Conservation (phyloP, 331 rosid species). For the Malus hybrid region DNA sequence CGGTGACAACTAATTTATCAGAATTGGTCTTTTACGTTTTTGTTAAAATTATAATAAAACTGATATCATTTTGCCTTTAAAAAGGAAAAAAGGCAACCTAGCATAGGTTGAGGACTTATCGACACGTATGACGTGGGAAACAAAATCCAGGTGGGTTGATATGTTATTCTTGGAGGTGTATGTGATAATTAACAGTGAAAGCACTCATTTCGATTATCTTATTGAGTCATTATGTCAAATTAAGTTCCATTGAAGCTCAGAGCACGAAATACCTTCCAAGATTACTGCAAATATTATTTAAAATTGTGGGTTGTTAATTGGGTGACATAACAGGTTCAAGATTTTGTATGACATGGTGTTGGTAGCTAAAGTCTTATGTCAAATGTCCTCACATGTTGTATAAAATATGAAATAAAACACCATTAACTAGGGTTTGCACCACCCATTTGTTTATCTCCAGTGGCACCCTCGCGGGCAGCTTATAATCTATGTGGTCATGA, state of each 20-base stretch:
- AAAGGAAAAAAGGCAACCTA: neutral
- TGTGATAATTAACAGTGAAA: neutral
- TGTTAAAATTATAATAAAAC: too few relatives aligned
- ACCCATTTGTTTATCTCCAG: neutral
- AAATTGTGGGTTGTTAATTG: neutral
- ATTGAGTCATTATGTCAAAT: neutral
- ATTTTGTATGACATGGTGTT: neutral
- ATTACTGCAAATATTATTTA: neutral
- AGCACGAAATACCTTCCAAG: neutral
- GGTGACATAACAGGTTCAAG: conserved; percentile 8
- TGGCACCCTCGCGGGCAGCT: neutral
- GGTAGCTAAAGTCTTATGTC: neutral
- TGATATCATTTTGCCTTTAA: too few relatives aligned
- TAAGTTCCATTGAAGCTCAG: neutral
- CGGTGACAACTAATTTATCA: too few relatives aligned
- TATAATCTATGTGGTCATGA: too few relatives aligned
- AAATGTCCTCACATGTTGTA: neutral
- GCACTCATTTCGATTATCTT: neutral
- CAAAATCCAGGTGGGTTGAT: conserved; percentile 3
- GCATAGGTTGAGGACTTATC: neutral
- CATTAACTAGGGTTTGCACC: neutral
- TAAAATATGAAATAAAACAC: neutral
- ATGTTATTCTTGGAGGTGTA: neutral
- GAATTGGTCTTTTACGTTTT: too few relatives aligned
- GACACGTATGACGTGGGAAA: neutral